Conservation (phyloP, 2,329 filamentous ascomycete genomes). For the Venturia effusa region DNA sequence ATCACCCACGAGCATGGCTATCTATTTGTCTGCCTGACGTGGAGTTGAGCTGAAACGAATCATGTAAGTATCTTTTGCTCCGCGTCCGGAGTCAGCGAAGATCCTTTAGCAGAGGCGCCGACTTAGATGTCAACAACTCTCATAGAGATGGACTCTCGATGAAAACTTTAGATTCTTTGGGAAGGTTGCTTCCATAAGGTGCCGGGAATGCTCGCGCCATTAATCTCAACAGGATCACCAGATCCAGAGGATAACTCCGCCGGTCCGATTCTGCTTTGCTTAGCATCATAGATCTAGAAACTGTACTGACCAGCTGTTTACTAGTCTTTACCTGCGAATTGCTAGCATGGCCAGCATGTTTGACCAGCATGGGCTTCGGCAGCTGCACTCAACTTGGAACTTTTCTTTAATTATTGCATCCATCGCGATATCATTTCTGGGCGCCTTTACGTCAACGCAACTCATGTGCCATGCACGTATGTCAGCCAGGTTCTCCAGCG, state of each 20-base stretch:
- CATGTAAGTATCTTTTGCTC: not conserved
- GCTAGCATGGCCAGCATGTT: not conserved
- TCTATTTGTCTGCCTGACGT: not conserved
- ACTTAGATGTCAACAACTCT: not conserved
- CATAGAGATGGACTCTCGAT: too few species aligned
- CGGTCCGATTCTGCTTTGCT: not conserved
- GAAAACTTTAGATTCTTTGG: too few species aligned
- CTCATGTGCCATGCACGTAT: constrained; percentile 24
- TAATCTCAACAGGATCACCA: too few species aligned
- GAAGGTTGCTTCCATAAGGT: too few species aligned
- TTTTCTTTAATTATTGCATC: constrained; percentile 20
- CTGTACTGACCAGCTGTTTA: not conserved
- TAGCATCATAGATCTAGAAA: not conserved
- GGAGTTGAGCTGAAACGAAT: not conserved
- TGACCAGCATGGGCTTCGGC: not conserved
- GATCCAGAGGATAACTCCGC: too few species aligned
- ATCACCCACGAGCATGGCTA: not conserved
- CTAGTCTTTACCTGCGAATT: not conserved
- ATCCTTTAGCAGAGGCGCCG: not conserved
- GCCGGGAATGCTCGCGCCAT: too few species aligned
- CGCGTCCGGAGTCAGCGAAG: not conserved
- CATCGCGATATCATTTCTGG: constrained; percentile 22
- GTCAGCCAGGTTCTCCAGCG: constrained; percentile 19
- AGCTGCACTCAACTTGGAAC: constrained; percentile 17
- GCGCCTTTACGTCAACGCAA: constrained; percentile 24